phyloP scores from a whole-genome alignment of 768 basidiomycete species.

The Termitomyces sp. region DNA sequence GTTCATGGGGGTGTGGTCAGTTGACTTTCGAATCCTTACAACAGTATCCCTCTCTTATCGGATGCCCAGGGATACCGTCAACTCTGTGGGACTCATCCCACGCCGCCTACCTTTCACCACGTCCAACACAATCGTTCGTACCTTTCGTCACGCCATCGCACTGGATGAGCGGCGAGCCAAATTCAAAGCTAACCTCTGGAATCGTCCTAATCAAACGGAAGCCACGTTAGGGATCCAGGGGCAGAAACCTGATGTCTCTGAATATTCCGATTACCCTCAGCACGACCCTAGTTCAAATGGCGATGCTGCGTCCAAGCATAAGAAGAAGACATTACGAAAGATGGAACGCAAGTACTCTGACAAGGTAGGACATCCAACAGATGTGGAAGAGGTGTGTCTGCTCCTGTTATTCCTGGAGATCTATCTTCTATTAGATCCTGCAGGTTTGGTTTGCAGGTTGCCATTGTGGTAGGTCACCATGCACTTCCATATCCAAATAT shows the following conservation, averaged over 20 bases:
- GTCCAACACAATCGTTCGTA: slow-evolving; percentile 38
- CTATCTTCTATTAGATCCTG: not conserved
- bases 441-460: slow-evolving; percentile 45
- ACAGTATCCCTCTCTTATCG: slow-evolving; percentile 25
- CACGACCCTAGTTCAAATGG: not conserved
- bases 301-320: not conserved
- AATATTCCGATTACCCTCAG: not conserved
- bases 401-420: not conserved
- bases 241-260: slow-evolving; percentile 5
- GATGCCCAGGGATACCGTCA: slow-evolving; percentile 46
- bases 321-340: slow-evolving; percentile 8
- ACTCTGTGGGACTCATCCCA: slow-evolving; percentile 45
- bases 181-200: slow-evolving; percentile 42
- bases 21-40: not conserved
- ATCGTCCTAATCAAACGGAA: slow-evolving; percentile 17
- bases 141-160: slow-evolving; percentile 49
- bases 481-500: not conserved
- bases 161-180: slow-evolving; percentile 50
- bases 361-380: slow-evolving; percentile 17
- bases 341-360: slow-evolving; percentile 11
- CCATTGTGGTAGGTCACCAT: slow-evolving; percentile 24
- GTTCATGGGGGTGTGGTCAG: slow-evolving; percentile 22
- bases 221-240: slow-evolving; percentile 6
- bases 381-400: slow-evolving; percentile 31
- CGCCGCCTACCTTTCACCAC: slow-evolving; percentile 43